phyloP scores from a whole-genome alignment of 768 basidiomycete species.

The Leccinum broughii region DNA sequence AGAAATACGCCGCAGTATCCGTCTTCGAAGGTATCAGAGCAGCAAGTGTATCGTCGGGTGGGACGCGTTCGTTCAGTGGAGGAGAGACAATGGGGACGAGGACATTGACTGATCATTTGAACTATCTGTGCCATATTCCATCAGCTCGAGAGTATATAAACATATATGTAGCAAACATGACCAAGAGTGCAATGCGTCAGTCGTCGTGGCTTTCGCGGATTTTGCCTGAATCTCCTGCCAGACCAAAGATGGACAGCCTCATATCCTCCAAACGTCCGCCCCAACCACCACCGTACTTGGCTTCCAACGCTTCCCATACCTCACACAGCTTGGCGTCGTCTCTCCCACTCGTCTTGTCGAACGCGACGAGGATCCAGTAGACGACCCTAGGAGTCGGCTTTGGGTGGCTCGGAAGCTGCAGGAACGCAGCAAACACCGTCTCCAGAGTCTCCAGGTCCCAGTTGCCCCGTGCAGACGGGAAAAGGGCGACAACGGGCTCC shows the following conservation, averaged over 20 bases:
- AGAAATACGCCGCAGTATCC: conserved; percentile 72
- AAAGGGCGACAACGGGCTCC: conserved; percentile 7
- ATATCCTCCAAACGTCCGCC: conserved; percentile 47
- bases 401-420: conserved; percentile 49
- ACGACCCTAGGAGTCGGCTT: conserved; percentile 48
- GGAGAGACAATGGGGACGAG: conserved; percentile 47
- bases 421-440: conserved; percentile 59
- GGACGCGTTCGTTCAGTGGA: conserved; percentile 80
- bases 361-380: conserved; percentile 71
- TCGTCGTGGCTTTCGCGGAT: neutral
- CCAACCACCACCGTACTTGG: conserved; percentile 49
- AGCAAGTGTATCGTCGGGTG: conserved; percentile 64
- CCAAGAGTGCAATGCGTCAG: neutral
- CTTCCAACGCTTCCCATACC: conserved; percentile 59
- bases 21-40: conserved; percentile 82
- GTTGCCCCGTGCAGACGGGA: conserved; percentile 7
- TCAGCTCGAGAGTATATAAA: neutral
- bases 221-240: neutral
- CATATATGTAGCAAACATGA: neutral
- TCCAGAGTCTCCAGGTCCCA: conserved; percentile 65
- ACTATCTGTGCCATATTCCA: neutral
- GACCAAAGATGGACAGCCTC: conserved; percentile 39
- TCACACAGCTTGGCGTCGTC: conserved; percentile 51
- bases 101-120: conserved; percentile 27
- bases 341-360: conserved; percentile 55